These are phyloP conservation scores for Plasmodium falciparum DNA, from an alignment of 169 alveolate genomes.

Conservation along the genomic window DNA sequence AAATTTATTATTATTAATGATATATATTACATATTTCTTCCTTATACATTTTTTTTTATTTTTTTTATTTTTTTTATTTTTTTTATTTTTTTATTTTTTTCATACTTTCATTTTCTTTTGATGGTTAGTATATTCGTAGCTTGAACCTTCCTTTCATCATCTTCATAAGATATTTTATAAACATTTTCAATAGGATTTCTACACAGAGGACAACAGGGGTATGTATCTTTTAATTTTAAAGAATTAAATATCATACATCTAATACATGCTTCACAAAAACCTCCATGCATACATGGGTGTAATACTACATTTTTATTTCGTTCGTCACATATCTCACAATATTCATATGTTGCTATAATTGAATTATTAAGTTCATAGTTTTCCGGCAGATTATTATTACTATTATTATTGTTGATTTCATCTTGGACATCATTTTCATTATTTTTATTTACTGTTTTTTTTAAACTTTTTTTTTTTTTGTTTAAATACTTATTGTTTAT, in stretches of 20 bases:
- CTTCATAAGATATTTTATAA: slow-evolving; percentile 67
- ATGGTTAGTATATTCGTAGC: slow-evolving; percentile 44
- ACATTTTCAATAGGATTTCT: slow-evolving; percentile 61
- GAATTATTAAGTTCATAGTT: slow-evolving; percentile 1
- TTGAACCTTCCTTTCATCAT: slow-evolving; percentile 30
- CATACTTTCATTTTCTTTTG: slow-evolving; percentile 5
- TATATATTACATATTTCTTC: too few relatives aligned
- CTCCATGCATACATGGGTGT: slow-evolving; percentile 78
- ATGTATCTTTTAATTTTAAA: slow-evolving; percentile 31
- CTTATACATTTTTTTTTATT: too few relatives aligned
- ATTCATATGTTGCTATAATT: slow-evolving; percentile 14
- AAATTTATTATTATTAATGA: too few relatives aligned
- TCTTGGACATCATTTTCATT: slow-evolving; percentile 1
- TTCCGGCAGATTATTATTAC: background rate
- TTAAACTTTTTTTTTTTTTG: slow-evolving; percentile 6
- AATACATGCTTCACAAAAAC: slow-evolving; percentile 73
- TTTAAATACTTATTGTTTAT: slow-evolving; percentile 22
- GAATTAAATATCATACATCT: slow-evolving; percentile 61
- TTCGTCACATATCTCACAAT: slow-evolving; percentile 77
- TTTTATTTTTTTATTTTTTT: too few relatives aligned
- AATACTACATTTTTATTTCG: slow-evolving; percentile 65
- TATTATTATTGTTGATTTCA: slow-evolving; percentile 3
- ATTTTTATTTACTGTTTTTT: background rate
- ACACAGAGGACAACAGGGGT: slow-evolving; percentile 66
- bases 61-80: too few relatives aligned